A percentile compares a stretch with the other conserved stretches of the same genome.
Conservation (phyloP, 495 filamentous ascomycete species). For the Penicillium coprophilum region DNA sequence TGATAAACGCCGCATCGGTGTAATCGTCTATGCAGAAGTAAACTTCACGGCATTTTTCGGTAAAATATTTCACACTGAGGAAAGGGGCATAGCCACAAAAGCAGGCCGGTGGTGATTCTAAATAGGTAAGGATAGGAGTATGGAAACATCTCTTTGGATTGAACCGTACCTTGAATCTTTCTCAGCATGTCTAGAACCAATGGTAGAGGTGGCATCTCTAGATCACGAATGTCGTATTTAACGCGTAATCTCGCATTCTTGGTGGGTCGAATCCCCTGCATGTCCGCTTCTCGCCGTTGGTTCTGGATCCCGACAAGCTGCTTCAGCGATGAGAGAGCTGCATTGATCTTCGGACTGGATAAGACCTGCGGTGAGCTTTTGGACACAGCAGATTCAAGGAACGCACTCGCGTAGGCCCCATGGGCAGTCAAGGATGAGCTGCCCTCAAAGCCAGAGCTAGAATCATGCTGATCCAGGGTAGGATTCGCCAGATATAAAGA, state of each 20-base stretch:
- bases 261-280: constrained; percentile 42
- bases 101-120: constrained; percentile 26
- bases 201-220: constrained; percentile 56
- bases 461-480: constrained; percentile 40
- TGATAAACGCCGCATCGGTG: constrained; percentile 54
- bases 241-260: constrained; percentile 43
- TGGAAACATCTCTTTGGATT: neutral
- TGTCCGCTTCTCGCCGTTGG: constrained; percentile 32
- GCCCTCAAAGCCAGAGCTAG: constrained; percentile 56
- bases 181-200: constrained; percentile 53
- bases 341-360: constrained; percentile 52
- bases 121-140: neutral
- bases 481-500: constrained; percentile 25
- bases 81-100: constrained; percentile 40
- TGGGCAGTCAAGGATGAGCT: constrained; percentile 61
- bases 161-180: constrained; percentile 44
- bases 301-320: constrained; percentile 55
- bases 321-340: constrained; percentile 56
- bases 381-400: constrained; percentile 60
- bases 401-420: constrained; percentile 62
- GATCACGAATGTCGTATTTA: constrained; percentile 40
- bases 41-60: constrained; percentile 57
- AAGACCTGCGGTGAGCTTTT: constrained; percentile 46
- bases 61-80: constrained; percentile 52
- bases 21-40: constrained; percentile 61